Evolutionary conservation across 1,139 yeast species (phyloP), one percentile per base, ranked within the genome.

Genomic region (Blastobotrys elegans): DNA sequence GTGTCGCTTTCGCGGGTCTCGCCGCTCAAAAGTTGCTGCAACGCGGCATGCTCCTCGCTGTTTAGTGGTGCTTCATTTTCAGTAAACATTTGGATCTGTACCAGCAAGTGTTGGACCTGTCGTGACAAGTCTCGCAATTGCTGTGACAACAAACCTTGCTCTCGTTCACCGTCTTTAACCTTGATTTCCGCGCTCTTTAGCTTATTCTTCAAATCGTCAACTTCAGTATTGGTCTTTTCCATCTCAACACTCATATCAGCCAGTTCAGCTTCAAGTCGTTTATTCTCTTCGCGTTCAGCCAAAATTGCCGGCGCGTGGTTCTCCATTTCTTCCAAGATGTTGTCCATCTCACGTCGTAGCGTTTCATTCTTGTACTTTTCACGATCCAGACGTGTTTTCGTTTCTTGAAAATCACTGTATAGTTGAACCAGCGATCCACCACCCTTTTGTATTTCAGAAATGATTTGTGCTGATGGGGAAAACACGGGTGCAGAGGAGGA

Each of bases 221-320:
- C 68, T 16, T 74, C 79, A 37, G 70, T 76, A 3, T 71, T 64
- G 10, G 73, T 60, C 26, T 64, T 64, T 50, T 79, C 82, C 21
- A 80, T 58, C 37, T 74, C 59, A 52, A 69, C 73, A 57, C 74
- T 74, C 58, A 70, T 69, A 57, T 73, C 80, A 60, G 70, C 76
- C 65, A 81, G 64, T 52, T 79, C 80, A 4, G 58, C 57, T 58
- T 80, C 82, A 35, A 79, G 58, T 14, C 72, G 64, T 10, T 66
- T 60, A 32, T 76, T 74, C 50, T 76, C 79, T 47, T 74, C 78
- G 47, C 73, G 81, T 62, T 79, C 86, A 53, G 80, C 84, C 67
- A 84, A 76, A 44, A 90, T 75, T 1, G 83, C 72, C 0, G 97
- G 97, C 48, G 88, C 83, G 57, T 85, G 83, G 22, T 79, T 74